Base-by-base conservation (phyloP, 2,329 filamentous ascomycete genomes). In the Basipetospora chlamydospora region DNA sequence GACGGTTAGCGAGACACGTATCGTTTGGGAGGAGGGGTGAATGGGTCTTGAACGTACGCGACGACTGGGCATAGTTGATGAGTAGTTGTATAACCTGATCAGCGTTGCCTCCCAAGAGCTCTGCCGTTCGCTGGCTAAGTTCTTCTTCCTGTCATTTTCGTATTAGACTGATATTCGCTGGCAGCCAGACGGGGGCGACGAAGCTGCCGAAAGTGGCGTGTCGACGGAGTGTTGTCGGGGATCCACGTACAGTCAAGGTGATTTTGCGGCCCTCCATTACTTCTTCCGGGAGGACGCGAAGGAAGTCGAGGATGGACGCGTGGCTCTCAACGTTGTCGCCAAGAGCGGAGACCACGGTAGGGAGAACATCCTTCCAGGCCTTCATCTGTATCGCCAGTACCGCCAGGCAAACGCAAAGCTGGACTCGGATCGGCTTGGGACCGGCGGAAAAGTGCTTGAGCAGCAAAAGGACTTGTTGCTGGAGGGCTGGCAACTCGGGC, bases 261-360 rank as follows among this genome's bases (percentile, higher is more conserved):
- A 98, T 95, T 67, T 96, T 98, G 63, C 90, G 85, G 64, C 90
- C 90, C 70, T 98, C 88, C 49, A 84, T 96, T 54, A 98, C 90
- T 71, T 98, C 90, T 68, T 98, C 90, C 39, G 90, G 90, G 46
- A 98, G 77, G 50, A 98, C 87, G 58, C 85, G 86, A 46, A 98
- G 70, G 59, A 98, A 98, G 59, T 98, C 90, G 52, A 98, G 69
- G 50, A 96, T 81, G 57, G 82, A 90, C 45, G 86, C 76, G 49
- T 90, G 76, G 55, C 80, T 85, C 52, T 78, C 75, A 42, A 80
- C 73, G 51, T 81, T 80, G 54, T 72, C 74, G 46, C 81, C 80
- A 39, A 96, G 72, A 29, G 82, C 73, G 39, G 77, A 70, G 37
- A 93, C 82, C 33, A 96, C 81, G 36, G 79, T 78, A 32, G 74